A percentile compares a stretch with the other conserved stretches of the same genome.
Conservation (phyloP, 495 filamentous ascomycete species). For the Daldinia caldariorum region DNA sequence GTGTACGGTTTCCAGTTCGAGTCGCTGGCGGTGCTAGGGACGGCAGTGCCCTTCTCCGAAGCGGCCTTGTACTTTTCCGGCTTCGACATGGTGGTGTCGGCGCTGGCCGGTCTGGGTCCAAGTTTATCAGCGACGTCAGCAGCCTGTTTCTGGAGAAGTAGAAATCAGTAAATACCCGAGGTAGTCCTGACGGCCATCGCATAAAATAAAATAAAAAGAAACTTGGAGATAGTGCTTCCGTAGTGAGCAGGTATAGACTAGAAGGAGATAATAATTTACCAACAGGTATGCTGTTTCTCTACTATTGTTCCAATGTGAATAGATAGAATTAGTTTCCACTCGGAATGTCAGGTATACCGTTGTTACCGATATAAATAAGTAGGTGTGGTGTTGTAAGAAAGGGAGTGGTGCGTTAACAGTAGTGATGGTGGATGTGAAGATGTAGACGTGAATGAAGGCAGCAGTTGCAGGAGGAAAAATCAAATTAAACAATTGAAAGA, state of each 20-base stretch:
- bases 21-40: slow-evolving; percentile 10
- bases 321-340: neutral
- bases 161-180: neutral
- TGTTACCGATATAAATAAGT: neutral
- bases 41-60: slow-evolving; percentile 13
- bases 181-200: neutral
- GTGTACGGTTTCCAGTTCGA: slow-evolving; percentile 36
- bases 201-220: neutral
- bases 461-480: neutral
- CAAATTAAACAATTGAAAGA: neutral
- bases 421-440: neutral
- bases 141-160: neutral
- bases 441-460: neutral
- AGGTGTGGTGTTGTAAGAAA: neutral
- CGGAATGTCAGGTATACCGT: neutral
- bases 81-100: slow-evolving; percentile 21
- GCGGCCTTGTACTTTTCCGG: slow-evolving; percentile 24
- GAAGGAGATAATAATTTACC: neutral
- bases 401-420: neutral
- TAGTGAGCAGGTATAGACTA: neutral
- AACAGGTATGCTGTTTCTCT: neutral
- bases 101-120: neutral
- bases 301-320: neutral
- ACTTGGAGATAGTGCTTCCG: neutral
- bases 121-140: neutral